A percentile compares a stretch with the other conserved stretches of the same genome.
These are phyloP conservation scores for Beauveria scarabaeidicola DNA, from an alignment of 2,329 filamentous ascomycete species.

Conservation along the genomic window DNA sequence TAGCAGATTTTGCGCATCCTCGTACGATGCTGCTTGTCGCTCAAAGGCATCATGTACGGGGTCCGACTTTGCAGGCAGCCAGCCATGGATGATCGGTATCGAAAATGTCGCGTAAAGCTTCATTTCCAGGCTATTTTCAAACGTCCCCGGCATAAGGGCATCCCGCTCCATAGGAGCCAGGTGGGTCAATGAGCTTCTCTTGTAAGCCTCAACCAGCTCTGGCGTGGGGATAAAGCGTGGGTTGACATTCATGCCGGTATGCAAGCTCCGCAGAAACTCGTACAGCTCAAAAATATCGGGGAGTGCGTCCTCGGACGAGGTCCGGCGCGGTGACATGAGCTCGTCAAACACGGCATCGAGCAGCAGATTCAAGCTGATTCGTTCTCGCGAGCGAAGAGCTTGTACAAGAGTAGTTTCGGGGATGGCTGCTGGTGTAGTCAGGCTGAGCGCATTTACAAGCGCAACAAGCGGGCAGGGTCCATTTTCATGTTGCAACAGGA, in stretches of 20 bases:
- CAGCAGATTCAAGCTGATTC: conserved; percentile 76
- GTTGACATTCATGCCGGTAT: conserved; percentile 98
- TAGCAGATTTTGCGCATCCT: conserved; percentile 82
- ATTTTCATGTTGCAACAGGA: conserved; percentile 87
- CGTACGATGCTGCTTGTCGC: conserved; percentile 73
- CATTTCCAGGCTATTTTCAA: conserved; percentile 83
- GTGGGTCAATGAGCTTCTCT: conserved; percentile 44
- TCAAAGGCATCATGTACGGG: conserved; percentile 61
- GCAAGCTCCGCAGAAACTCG: conserved; percentile 74
- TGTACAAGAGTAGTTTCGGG: conserved; percentile 65
- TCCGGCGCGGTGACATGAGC: conserved; percentile 69
- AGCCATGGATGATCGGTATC: conserved; percentile 85
- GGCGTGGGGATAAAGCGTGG: conserved; percentile 66
- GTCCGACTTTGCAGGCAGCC: conserved; percentile 66
- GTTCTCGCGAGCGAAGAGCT: conserved; percentile 69
- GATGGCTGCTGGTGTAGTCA: conserved; percentile 63
- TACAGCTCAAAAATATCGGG: conserved; percentile 87
- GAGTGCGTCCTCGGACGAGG: conserved; percentile 52
- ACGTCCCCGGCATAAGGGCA: conserved; percentile 56
- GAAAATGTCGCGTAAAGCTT: conserved; percentile 83
- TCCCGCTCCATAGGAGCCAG: conserved; percentile 42
- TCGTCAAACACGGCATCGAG: conserved; percentile 90
- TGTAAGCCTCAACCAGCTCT: conserved; percentile 37
- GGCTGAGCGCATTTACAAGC: conserved; percentile 80
- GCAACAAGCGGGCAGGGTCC: conserved; percentile 90